Base-by-base conservation (phyloP, 179 eudicot genomes). In the Amaranthus tricolor region DNA sequence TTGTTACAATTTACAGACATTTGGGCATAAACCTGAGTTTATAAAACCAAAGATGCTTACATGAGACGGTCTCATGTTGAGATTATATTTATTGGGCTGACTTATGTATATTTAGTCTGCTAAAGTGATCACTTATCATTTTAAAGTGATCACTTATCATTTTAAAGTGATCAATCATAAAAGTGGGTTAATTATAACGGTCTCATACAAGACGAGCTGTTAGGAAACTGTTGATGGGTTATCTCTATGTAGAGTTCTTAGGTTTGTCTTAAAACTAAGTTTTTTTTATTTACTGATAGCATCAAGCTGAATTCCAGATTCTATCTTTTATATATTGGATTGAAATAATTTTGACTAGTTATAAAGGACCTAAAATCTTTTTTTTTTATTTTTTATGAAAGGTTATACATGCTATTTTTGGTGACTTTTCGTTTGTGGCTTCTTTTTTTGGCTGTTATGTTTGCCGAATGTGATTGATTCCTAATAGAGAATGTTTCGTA, bases 401-500 rank as follows among this genome's bases (percentile, higher is more conserved):
- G 40, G 67, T 49, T 12, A 45, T 58, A 52, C 10, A 19, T 71
- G 65, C 14, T 51, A 68, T 44, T 14, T 45, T 52, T 51, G 71
- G 24, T 51, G 59, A 68, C 12, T 6, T 12, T 68, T 68, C 47
- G 64, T 48, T 44, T 66, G 53, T 43, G 52, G 52, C 59, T 74
- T 19, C 70, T 3, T 40, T 24, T 49, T 9, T 24, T 51, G 17
- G 54, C 49, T 24, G 19, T 21, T 40, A 13, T 67, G 40, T 31
- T 54, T 19, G 10, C 51, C 44, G 31, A n/a, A 71, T 70, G 61
- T 70, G 82, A 75, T 79, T 72, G 84, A 78, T 82, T 82, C 72
- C 79, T 89, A 86, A 86, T 77, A 74, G 82, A n/a, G 21, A 52
- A 72, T 72, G 70, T 49, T 85, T 92, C 86, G 91, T 77, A 86